Evolutionary conservation across 2,329 filamentous ascomycete species (phyloP).

Genomic region (Trichoderma citrinoviride): DNA sequence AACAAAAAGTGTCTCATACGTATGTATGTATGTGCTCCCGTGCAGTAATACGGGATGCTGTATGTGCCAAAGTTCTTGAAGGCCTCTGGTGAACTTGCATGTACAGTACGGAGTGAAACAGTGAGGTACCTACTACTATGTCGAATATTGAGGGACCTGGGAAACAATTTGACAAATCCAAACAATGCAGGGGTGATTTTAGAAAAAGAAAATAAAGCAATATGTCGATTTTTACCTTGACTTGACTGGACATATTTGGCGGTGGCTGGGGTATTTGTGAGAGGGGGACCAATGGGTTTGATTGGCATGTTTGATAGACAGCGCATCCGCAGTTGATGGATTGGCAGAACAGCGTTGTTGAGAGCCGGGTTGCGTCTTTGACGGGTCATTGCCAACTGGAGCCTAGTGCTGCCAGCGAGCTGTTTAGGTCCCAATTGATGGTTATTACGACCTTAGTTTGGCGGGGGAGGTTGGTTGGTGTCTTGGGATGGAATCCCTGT

Average conservation of each 20-base stretch:
- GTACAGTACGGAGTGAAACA: background rate
- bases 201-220: background rate
- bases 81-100: background rate
- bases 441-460: no score
- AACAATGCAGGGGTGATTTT: background rate
- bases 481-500: background rate
- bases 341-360: background rate
- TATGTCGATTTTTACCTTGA: no score
- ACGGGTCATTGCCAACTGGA: conserved; percentile 14
- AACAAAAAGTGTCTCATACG: no score
- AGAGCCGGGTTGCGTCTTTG: background rate
- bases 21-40: no score
- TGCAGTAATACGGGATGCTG: no score
- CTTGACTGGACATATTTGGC: background rate
- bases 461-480: background rate
- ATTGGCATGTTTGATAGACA: conserved; percentile 1
- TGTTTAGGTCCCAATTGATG: background rate
- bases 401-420: conserved; percentile 18
- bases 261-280: background rate
- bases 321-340: background rate
- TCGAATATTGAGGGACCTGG: no score
- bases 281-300: background rate
- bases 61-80: background rate
- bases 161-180: background rate
- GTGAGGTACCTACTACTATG: no score